A percentile compares a stretch with the other conserved stretches of the same genome.
Conservation (phyloP, 2,329 filamentous ascomycete genomes). For the Neonectria faginata region DNA sequence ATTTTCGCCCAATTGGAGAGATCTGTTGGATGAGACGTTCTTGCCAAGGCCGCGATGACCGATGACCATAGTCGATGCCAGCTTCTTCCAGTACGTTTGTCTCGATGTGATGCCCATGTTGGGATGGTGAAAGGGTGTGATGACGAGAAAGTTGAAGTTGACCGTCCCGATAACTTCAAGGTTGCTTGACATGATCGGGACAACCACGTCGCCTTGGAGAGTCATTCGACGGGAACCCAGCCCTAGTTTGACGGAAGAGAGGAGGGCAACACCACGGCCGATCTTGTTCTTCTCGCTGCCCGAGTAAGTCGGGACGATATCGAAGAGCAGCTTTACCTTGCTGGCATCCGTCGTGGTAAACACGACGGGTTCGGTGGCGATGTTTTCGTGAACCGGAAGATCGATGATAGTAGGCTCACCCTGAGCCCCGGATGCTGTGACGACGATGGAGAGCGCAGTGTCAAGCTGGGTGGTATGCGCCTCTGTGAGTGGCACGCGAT, state of each 20-base stretch:
- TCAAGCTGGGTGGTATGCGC: slow-evolving; percentile 95
- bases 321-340: slow-evolving; percentile 91
- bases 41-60: slow-evolving; percentile 85
- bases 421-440: slow-evolving; percentile 85
- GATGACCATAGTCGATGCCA: slow-evolving; percentile 86
- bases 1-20: slow-evolving; percentile 95
- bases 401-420: slow-evolving; percentile 93
- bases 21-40: slow-evolving; percentile 85
- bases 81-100: slow-evolving; percentile 96
- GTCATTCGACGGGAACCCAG: slow-evolving; percentile 90
- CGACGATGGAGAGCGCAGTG: slow-evolving; percentile 90
- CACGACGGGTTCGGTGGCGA: slow-evolving; percentile 91
- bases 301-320: slow-evolving; percentile 95
- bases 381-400: slow-evolving; percentile 91
- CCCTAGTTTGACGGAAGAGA: slow-evolving; percentile 86
- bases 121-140: slow-evolving; percentile 93
- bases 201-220: slow-evolving; percentile 89
- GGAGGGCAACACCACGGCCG: slow-evolving; percentile 86
- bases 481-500: slow-evolving; percentile 86
- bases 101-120: slow-evolving; percentile 92
- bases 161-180: slow-evolving; percentile 93
- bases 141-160: slow-evolving; percentile 96
- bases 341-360: slow-evolving; percentile 83
- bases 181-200: slow-evolving; percentile 87
- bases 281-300: slow-evolving; percentile 90